Base-by-base conservation (phyloP, 108 stramenopile genomes). In the Pinguiococcus pyrenoidosus region DNA sequence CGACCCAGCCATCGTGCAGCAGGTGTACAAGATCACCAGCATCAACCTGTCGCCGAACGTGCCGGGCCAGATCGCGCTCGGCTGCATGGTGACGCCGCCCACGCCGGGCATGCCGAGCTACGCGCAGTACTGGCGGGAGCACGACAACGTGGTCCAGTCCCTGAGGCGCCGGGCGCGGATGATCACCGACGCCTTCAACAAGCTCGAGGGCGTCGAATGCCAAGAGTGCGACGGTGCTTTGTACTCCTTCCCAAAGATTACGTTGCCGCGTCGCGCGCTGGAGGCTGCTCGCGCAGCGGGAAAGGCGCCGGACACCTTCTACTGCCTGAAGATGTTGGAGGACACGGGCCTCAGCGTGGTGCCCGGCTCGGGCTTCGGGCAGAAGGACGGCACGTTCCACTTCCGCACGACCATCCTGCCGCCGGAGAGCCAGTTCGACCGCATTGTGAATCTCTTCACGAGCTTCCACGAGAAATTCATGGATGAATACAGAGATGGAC, bases 321-420 rank as follows among this genome's bases (percentile, higher is more conserved):
- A 98, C 63, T 85, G 87, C 44, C 55, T 98, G 2, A 71, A 74
- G 21, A 65, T 98, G 20, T 65, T 98, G 35, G 81, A 91, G 45
- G 63, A 64, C 12, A 98, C 89, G 2, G 96, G 96, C 13, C 78
- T 98, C 35, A 87, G 85, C 34, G 87, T 87, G 5, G 96, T 98
- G 5, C 96, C 96, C 2, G 96, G 89, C 8, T 80, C 77, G 32
- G 96, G 96, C 3, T 98, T 98, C 71, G 86, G 83, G 16, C 96
- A 98, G 69, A 62, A 66, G 38, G 75, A 78, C 24, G 92, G 92
- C 24, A 82, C 91, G 8, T 84, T 64, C 58, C 92, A 93, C 51
- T 90, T 98, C 75, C 78, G 96, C 32, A 59, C 58, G 16, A 59
- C 58, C 33, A 59, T 59, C 50, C 62, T 93, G 29, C 91, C 90